Evolutionary conservation across 495 filamentous ascomycete species (phyloP), one percentile per base, ranked within the genome.

Genomic region (Talaromyces wortmannii): DNA sequence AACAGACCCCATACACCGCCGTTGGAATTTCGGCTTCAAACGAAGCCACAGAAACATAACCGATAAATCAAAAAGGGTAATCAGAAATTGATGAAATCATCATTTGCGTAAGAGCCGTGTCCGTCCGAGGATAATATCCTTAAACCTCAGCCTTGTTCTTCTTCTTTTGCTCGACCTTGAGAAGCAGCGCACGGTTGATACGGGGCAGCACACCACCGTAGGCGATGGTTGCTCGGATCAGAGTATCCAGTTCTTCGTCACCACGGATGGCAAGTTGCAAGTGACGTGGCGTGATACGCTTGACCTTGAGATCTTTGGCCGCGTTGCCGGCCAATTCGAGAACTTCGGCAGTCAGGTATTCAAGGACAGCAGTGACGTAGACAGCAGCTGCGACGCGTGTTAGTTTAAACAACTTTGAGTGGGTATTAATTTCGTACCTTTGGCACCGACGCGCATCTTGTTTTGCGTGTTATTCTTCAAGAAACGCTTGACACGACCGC

Each of bases 91-190:
- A 40, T 40, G 8, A 13, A 13, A 40, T 40, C 36, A 40, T 31
- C 2, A 15, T 10, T 50, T 16, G 48, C 6, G 11, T 23, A 15
- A n/a, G 6, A 50, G 48, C 43, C 23, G 31, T 45, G 15, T 31
- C 7, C 10, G 42, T 31, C 23, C 23, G 2, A 55, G 48, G 36
- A 42, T 17, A n/a, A 52, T 10, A 50, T 31, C 48, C 62, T 65
- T 72, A 76, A 59, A 69, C 61, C 45, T 76, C 76, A 30, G 78
- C 76, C 83, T 89, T 90, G 70, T 73, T 82, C 80, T 92, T 95
- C 90, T 98, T 98, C 89, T 97, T 97, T 75, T 97, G 91, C 75
- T 97, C 95, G 52, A 97, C 95, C 87, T 98, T 98, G 66, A 97
- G 82, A 59, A 98, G 79, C 57, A 98, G 79, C 18, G 94, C 94